phyloP scores from a whole-genome alignment of 306 rosid species.

The Vigna hirtella region DNA sequence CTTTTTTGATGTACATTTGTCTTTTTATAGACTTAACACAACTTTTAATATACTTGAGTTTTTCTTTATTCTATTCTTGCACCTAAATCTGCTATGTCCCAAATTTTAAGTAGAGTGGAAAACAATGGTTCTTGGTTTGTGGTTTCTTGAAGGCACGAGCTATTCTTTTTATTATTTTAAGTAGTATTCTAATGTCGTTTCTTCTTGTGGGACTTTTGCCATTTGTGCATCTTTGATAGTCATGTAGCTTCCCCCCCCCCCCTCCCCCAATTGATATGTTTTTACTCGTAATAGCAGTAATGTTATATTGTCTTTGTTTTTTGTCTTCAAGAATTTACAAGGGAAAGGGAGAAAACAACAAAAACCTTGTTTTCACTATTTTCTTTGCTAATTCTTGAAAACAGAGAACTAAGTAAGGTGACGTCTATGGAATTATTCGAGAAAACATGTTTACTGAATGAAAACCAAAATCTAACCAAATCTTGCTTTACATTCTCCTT shows the following conservation, averaged over 20 bases:
- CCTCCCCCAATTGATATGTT: neutral
- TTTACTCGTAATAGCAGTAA: neutral
- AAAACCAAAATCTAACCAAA: neutral
- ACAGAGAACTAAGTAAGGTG: neutral
- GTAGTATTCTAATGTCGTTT: neutral
- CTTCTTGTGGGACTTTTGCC: neutral
- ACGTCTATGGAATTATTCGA: neutral
- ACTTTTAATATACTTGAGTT: neutral
- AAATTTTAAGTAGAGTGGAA: neutral
- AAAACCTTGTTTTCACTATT: constrained; percentile 20
- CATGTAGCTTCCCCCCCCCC: neutral
- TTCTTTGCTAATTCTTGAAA: constrained; percentile 1
- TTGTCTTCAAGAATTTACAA: neutral
- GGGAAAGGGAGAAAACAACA: neutral
- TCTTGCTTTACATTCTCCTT: neutral
- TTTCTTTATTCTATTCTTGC: constrained; percentile 8
- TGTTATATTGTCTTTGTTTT: neutral
- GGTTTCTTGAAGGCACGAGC: constrained; percentile 25
- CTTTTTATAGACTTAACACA: constrained; percentile 4
- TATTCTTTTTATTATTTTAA: constrained; percentile 10
- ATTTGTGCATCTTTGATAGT: neutral
- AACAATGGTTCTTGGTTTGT: constrained; percentile 22
- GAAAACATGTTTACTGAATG: neutral
- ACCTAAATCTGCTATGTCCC: neutral
- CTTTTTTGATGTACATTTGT: constrained; percentile 6